phyloP scores from a whole-genome alignment of 345 rosid species.

The Salix viminalis region DNA sequence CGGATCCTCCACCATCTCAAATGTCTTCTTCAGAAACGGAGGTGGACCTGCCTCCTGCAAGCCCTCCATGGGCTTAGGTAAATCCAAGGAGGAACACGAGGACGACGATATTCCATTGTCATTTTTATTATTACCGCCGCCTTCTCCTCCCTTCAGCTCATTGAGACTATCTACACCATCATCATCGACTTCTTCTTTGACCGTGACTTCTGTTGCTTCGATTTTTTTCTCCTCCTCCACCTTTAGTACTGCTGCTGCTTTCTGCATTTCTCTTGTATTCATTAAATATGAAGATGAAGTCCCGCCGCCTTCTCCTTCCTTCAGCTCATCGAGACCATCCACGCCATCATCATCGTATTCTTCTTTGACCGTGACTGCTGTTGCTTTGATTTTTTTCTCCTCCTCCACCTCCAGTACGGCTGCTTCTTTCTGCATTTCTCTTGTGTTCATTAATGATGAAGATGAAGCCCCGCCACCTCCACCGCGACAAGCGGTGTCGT shows the following conservation, averaged over 20 bases:
- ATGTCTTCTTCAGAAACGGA: conserved; percentile 18
- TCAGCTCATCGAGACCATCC: background rate
- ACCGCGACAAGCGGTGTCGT: background rate
- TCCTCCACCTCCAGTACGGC: too few relatives aligned
- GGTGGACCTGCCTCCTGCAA: conserved; percentile 50
- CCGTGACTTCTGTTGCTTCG: background rate
- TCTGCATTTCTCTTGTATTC: background rate
- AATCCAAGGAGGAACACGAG: conserved; percentile 26
- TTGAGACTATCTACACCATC: background rate
- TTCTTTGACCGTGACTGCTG: background rate
- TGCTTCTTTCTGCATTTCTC: background rate
- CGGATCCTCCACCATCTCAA: conserved; percentile 33
- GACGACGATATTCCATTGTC: conserved; percentile 23
- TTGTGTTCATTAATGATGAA: background rate
- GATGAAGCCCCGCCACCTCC: background rate
- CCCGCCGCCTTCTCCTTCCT: background rate
- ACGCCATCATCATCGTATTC: conserved; percentile 21
- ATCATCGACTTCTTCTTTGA: conserved; percentile 21
- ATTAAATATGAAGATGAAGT: background rate
- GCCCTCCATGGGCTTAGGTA: conserved; percentile 52
- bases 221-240: too few relatives aligned
- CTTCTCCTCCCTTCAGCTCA: background rate
- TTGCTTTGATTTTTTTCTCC: background rate
- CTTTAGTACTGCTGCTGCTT: background rate
- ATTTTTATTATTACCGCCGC: background rate